Percentiles rank a stretch among this genome's conserved stretches.
Evolutionary conservation across 177 flowering plant genomes (phyloP).

Genomic region (Vitis hybrid): DNA sequence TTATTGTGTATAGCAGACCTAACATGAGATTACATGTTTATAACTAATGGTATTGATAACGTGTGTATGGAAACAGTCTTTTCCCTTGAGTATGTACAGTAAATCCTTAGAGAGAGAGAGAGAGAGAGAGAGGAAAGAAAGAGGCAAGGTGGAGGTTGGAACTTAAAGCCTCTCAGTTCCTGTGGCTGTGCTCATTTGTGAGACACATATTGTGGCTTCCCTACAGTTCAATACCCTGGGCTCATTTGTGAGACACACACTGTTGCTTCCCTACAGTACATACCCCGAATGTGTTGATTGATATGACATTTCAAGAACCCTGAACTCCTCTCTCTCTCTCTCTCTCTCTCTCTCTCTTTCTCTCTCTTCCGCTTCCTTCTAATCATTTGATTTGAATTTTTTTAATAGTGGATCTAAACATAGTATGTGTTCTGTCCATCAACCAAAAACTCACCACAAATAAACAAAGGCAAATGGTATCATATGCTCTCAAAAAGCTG

Average conservation of each 20-base stretch:
- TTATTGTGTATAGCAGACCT: too few species aligned
- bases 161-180: too few species aligned
- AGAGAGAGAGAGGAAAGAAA: constrained; percentile 2
- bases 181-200: too few species aligned
- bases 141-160: background rate
- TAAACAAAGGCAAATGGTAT: constrained; percentile 25
- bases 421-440: constrained; percentile 40
- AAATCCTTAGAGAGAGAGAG: background rate
- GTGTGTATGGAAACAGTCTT: too few species aligned
- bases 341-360: constrained; percentile 14
- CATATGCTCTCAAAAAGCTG: constrained; percentile 28
- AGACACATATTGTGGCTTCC: too few species aligned
- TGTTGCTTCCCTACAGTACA: constrained; percentile 8
- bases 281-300: constrained; percentile 16
- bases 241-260: background rate
- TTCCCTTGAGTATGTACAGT: too few species aligned
- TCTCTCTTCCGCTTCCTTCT: constrained; percentile 4
- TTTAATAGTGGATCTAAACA: constrained; percentile 22
- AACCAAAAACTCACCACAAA: constrained; percentile 15
- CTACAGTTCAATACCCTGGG: too few species aligned
- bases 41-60: too few species aligned
- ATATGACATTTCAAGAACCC: constrained; percentile 21
- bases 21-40: too few species aligned
- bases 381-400: constrained; percentile 43
- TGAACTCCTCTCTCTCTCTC: background rate